Percentiles rank a stretch among this genome's conserved stretches.
Conservation (phyloP, 345 rosid genomes). For the Salix brachista region DNA sequence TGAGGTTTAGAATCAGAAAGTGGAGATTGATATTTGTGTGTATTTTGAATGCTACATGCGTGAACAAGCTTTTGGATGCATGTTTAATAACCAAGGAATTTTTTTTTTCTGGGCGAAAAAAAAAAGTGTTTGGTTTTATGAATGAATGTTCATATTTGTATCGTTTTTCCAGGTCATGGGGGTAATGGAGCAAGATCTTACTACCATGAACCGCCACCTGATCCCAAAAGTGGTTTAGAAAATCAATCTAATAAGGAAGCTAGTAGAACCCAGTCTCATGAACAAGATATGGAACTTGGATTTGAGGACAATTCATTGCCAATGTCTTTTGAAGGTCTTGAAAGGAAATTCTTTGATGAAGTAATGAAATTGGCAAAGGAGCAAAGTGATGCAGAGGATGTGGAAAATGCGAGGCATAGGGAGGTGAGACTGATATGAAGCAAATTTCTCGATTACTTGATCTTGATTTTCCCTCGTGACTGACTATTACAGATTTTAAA, state of each 20-base stretch:
- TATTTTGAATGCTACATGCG: not conserved
- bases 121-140: not conserved
- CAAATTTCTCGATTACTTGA: not conserved
- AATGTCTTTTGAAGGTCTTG: slow-evolving; percentile 21
- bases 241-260: slow-evolving; percentile 4
- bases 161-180: slow-evolving; percentile 2
- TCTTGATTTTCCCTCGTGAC: not conserved
- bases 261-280: slow-evolving; percentile 7
- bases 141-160: not conserved
- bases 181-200: slow-evolving; percentile 10
- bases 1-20: not conserved
- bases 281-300: slow-evolving; percentile 25
- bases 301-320: slow-evolving; percentile 14
- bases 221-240: slow-evolving; percentile 6
- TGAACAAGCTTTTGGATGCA: not conserved
- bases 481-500: not conserved
- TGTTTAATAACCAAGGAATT: not conserved
- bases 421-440: slow-evolving; percentile 13
- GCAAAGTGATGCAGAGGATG: slow-evolving; percentile 23
- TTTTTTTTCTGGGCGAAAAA: not conserved
- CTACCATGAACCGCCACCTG: slow-evolving; percentile 8
- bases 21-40: not conserved
- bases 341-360: slow-evolving; percentile 21
- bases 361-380: slow-evolving; percentile 15
- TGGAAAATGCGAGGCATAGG: slow-evolving; percentile 19